Evolutionary conservation across 148 eudicot species (phyloP), one percentile per base, ranked within the genome.

Genomic region (Nyssa sinensis): DNA sequence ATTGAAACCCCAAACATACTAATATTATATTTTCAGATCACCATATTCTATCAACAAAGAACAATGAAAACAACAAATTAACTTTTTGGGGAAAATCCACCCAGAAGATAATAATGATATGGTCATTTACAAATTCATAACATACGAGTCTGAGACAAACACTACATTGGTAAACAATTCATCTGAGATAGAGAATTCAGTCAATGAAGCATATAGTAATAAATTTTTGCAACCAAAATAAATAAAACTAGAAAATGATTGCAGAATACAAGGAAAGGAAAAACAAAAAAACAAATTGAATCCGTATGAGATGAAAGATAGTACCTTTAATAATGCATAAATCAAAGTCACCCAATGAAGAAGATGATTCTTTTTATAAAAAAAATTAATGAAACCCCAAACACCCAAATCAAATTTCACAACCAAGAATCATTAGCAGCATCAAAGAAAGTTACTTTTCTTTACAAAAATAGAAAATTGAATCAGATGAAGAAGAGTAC

Each of bases 141-240:
- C 37, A n/a, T 3, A 33, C 27, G 29, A 65, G 23, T 35, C 44
- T 64, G 67, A 33, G 39, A 33, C 67, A 64, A 21, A 12, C 41
- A 19, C 33, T 61, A 31, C 23, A 27, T 13, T 57, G 16, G 51
- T 12, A 44, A 44, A 21, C 31, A 55, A 27, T 6, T 51, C 7
- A 10, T 17, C 61, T 33, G 7, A 70, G 30, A 70, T 70, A 64
- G 25, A 59, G 25, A 35, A 71, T 10, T 51, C 74, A 71, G 8
- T 24, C 4, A 55, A 58, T 58, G 25, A 71, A 59, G 61, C 24
- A 59, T 27, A 24, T 6, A 25, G 4, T 14, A 17, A 70, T 24
- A 24, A n/a, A 57, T 19, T 62, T 57, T 5, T 55, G 17, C 21
- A 1, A 57, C 6, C 30, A 31, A 57, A 7, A 28, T 24, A 25